A percentile compares a stretch with the other conserved stretches of the same genome.
Evolutionary conservation across 139 green algal species (phyloP).

Genomic region (Tetraselmis striata): DNA sequence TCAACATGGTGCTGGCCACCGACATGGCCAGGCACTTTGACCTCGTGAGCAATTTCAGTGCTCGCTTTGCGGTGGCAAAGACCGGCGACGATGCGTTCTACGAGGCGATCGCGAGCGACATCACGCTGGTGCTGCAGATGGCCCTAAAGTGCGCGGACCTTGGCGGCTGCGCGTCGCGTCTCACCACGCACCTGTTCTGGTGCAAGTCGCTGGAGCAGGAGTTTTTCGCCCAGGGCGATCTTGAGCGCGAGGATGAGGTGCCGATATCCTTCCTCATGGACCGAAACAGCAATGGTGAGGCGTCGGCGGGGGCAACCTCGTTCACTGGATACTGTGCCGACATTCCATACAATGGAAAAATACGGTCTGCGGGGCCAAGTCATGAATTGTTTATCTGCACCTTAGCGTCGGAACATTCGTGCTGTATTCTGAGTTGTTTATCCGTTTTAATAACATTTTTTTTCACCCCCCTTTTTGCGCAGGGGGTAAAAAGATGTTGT

Average conservation of each 20-base stretch:
- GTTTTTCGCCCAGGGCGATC: slow-evolving; percentile 26
- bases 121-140: slow-evolving; percentile 17
- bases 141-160: slow-evolving; percentile 30
- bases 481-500: no score
- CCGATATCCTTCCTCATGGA: background rate
- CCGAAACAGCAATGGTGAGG: background rate
- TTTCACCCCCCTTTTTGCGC: background rate
- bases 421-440: no score
- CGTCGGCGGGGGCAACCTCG: no score
- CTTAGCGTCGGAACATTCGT: no score
- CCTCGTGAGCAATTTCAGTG: background rate
- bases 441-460: no score
- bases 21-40: background rate
- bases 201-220: slow-evolving; percentile 23
- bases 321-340: no score
- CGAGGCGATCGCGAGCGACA: background rate
- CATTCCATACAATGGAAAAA: no score
- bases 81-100: background rate
- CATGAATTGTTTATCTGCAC: no score
- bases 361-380: no score
- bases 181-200: slow-evolving; percentile 21
- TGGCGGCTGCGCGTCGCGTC: slow-evolving; percentile 13
- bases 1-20: background rate
- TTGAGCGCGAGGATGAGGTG: background rate
- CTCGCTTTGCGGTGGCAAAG: background rate